These are phyloP conservation scores for Sclerotinia trifoliorum DNA, from an alignment of 2,329 filamentous ascomycete genomes.

Conservation along the genomic window DNA sequence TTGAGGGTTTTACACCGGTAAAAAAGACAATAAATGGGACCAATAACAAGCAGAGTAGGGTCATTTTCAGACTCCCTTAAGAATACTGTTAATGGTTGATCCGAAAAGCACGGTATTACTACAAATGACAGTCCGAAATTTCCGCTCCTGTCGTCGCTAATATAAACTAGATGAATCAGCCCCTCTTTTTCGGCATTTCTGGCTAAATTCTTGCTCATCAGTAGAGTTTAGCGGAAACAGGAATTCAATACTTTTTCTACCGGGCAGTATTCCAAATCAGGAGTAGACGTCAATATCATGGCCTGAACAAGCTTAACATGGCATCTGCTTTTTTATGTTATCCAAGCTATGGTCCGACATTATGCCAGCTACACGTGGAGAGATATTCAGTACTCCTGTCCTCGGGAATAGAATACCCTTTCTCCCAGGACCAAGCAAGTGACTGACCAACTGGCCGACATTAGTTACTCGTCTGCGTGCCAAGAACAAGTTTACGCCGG, in stretches of 20 bases:
- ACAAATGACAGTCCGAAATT: background rate
- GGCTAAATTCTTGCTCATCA: background rate
- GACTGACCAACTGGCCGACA: background rate
- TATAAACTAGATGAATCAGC: background rate
- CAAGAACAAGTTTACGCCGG: no score
- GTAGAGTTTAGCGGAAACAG: no score
- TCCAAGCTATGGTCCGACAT: no score
- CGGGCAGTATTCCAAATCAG: no score
- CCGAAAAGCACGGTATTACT: background rate
- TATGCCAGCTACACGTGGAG: no score
- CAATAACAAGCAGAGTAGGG: background rate
- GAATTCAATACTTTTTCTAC: no score
- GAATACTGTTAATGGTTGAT: background rate
- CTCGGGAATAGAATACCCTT: background rate
- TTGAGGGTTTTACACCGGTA: no score
- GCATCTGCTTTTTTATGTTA: no score
- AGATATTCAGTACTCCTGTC: background rate
- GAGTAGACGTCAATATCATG: no score
- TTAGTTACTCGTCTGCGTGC: no score
- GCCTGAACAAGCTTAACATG: no score
- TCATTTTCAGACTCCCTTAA: background rate
- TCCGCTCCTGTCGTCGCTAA: background rate
- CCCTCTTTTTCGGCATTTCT: background rate
- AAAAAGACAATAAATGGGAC: background rate
- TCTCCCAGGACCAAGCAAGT: background rate